phyloP scores from a whole-genome alignment of 768 basidiomycete species.

The Hygrophorus pudorinus region DNA sequence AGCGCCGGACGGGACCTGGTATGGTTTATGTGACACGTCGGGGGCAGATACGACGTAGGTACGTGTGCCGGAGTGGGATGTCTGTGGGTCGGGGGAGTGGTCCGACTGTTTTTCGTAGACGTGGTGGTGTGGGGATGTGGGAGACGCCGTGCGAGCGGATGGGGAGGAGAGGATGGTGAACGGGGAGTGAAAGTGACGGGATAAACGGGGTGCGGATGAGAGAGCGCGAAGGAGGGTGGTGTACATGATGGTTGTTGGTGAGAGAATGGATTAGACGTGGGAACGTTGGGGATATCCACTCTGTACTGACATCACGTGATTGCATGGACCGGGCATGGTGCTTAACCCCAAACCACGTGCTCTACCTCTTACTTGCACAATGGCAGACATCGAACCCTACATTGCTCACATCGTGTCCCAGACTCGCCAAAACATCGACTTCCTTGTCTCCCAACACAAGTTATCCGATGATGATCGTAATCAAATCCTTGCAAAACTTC shows the following conservation, averaged over 20 bases:
- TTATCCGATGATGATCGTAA: slow-evolving; percentile 35
- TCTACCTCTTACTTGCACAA: not conserved
- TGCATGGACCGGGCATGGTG: too few relatives aligned
- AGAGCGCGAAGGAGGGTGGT: not conserved
- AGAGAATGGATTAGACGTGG: not conserved
- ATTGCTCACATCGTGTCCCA: slow-evolving; percentile 44
- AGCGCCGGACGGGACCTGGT: slow-evolving; percentile 65
- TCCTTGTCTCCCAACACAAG: slow-evolving; percentile 39
- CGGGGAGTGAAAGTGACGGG: slow-evolving; percentile 57
- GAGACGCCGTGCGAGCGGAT: slow-evolving; percentile 23
- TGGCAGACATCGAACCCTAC: slow-evolving; percentile 17
- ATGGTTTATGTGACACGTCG: slow-evolving; percentile 49
- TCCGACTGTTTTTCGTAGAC: slow-evolving; percentile 59
- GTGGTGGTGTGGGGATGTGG: slow-evolving; percentile 18
- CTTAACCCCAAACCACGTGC: too few relatives aligned
- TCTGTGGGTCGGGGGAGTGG: slow-evolving; percentile 36
- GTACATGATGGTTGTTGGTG: not conserved
- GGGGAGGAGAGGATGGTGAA: slow-evolving; percentile 40
- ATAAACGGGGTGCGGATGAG: not conserved
- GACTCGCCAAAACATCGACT: slow-evolving; percentile 44
- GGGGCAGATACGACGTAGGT: slow-evolving; percentile 71
- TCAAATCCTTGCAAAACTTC: slow-evolving; percentile 36
- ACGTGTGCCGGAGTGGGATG: slow-evolving; percentile 29
- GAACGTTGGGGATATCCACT: too few relatives aligned
- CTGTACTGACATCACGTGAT: too few relatives aligned